Conservation (phyloP, 2,329 filamentous ascomycete species). For the Fusarium incarnatum region DNA sequence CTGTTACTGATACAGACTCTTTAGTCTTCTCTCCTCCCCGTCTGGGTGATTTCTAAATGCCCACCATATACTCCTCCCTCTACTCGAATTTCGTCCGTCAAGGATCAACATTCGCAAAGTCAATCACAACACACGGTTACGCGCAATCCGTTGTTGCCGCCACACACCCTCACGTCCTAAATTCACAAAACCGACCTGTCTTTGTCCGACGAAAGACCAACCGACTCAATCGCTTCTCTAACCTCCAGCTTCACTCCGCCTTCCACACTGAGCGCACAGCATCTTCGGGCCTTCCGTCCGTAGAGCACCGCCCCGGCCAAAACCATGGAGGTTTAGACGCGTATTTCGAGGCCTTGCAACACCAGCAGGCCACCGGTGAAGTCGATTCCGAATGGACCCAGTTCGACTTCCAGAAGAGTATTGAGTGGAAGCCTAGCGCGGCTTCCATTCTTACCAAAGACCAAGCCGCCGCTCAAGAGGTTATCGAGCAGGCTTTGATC, state of each 20-base stretch:
- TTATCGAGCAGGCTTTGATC: constrained; percentile 49
- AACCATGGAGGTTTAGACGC: constrained; percentile 80
- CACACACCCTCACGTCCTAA: constrained; percentile 82
- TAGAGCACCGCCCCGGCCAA: constrained; percentile 66
- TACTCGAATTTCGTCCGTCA: constrained; percentile 91
- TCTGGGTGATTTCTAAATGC: constrained; percentile 88
- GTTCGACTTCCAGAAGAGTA: constrained; percentile 87
- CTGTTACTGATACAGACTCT: constrained; percentile 43
- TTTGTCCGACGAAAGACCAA: constrained; percentile 69
- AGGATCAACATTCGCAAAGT: constrained; percentile 86
- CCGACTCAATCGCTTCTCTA: constrained; percentile 65
- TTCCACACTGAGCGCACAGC: constrained; percentile 72
- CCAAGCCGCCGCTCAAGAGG: constrained; percentile 56
- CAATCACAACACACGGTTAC: constrained; percentile 96
- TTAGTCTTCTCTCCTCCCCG: constrained; percentile 66
- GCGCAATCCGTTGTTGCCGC: constrained; percentile 97
- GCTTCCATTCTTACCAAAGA: constrained; percentile 71
- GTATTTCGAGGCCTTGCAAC: constrained; percentile 92
- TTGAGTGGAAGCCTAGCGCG: constrained; percentile 83
- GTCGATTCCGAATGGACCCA: constrained; percentile 89
- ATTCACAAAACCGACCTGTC: constrained; percentile 75
- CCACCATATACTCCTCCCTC: constrained; percentile 74
- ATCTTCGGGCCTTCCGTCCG: constrained; percentile 56
- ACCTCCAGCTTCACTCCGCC: constrained; percentile 77
- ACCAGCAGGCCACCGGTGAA: constrained; percentile 72